phyloP scores from a whole-genome alignment of 1,284 basidiomycete genomes.

The Cystobasidium sp. region DNA sequence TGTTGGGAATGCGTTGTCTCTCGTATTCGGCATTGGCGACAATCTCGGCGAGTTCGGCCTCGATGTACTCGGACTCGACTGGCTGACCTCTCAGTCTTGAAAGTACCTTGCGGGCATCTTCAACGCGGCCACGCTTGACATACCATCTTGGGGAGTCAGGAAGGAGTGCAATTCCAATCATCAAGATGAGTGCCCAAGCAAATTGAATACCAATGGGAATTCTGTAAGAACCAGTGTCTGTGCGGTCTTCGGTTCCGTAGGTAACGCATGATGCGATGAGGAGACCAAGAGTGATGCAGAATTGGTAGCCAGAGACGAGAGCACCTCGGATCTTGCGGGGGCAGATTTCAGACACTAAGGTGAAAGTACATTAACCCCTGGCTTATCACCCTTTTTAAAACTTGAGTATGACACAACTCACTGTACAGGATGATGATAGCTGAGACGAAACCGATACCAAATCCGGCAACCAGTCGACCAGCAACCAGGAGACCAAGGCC shows the following conservation, averaged over 20 bases:
- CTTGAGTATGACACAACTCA: too few species aligned
- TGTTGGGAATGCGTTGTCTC: slow-evolving; percentile 45
- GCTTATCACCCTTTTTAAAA: neutral
- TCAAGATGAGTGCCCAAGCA: slow-evolving; percentile 45
- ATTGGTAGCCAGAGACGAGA: slow-evolving; percentile 46
- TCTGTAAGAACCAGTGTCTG: slow-evolving; percentile 48
- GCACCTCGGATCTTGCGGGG: slow-evolving; percentile 46
- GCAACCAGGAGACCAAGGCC: slow-evolving; percentile 36
- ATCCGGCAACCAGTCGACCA: slow-evolving; percentile 42
- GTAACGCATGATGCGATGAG: slow-evolving; percentile 46
- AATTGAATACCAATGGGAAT: slow-evolving; percentile 51
- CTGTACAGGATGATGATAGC: slow-evolving; percentile 46
- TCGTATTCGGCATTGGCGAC: slow-evolving; percentile 53
- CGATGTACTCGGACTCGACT: slow-evolving; percentile 47
- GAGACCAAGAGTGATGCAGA: slow-evolving; percentile 48
- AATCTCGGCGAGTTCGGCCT: slow-evolving; percentile 49
- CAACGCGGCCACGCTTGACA: slow-evolving; percentile 48
- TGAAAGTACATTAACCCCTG: neutral
- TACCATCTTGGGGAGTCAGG: slow-evolving; percentile 53
- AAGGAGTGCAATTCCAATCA: slow-evolving; percentile 46
- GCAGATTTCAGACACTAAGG: slow-evolving; percentile 43
- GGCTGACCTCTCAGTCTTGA: slow-evolving; percentile 47
- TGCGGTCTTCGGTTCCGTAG: slow-evolving; percentile 45
- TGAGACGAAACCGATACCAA: slow-evolving; percentile 48
- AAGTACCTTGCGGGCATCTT: slow-evolving; percentile 47